These are phyloP conservation scores for Coprinopsis sp. DNA, from an alignment of 768 basidiomycete genomes.

Conservation along the genomic window DNA sequence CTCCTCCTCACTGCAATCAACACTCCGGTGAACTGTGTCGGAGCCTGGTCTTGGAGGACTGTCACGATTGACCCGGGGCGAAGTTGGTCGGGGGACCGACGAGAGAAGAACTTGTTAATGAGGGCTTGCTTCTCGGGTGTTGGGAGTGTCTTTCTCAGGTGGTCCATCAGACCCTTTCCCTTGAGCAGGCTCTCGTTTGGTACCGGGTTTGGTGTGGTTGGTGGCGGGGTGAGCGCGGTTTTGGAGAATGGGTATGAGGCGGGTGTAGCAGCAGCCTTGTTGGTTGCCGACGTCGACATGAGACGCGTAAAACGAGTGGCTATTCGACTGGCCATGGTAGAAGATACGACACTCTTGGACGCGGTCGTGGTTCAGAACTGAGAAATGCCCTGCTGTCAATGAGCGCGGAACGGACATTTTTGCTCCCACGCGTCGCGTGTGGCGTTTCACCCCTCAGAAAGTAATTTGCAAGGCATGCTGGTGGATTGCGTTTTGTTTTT, in stretches of 20 bases:
- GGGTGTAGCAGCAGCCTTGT: conserved; percentile 9
- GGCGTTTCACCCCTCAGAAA: too few species aligned
- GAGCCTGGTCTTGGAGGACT: conserved; percentile 71
- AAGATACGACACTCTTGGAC: neutral
- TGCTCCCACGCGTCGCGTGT: neutral
- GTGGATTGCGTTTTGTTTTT: too few species aligned
- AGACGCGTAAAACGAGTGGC: conserved; percentile 34
- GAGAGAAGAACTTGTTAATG: conserved; percentile 66
- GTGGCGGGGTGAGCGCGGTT: conserved; percentile 50
- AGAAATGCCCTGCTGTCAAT: too few species aligned
- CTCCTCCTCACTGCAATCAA: conserved; percentile 78
- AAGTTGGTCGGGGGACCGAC: conserved; percentile 62
- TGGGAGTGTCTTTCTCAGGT: conserved; percentile 61
- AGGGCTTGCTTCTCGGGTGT: conserved; percentile 66
- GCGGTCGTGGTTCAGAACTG: too few species aligned
- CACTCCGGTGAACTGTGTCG: conserved; percentile 84
- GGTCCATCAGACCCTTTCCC: conserved; percentile 78
- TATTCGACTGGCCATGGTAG: conserved; percentile 30
- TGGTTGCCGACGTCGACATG: conserved; percentile 40
- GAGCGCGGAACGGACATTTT: neutral
- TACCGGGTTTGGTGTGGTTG: conserved; percentile 38
- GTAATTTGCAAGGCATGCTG: too few species aligned
- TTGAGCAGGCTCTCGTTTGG: conserved; percentile 44
- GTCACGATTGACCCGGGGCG: conserved; percentile 84
- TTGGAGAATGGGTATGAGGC: conserved; percentile 69